Conservation (phyloP, 2,329 filamentous ascomycete genomes). For the Pseudogymnoascus sp. region DNA sequence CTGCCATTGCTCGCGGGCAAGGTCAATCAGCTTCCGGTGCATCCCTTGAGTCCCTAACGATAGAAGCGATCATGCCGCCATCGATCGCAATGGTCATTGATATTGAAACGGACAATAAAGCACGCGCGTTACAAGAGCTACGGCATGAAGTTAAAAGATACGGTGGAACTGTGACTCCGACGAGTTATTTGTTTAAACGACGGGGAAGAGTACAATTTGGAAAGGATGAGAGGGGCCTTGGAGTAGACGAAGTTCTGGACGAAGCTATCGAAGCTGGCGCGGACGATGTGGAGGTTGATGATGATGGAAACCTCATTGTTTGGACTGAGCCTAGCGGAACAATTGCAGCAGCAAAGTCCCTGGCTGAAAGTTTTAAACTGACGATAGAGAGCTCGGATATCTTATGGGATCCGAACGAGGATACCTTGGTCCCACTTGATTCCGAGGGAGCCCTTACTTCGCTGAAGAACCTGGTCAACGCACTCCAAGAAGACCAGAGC, state of each 20-base stretch:
- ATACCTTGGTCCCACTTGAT: slow-evolving; percentile 61
- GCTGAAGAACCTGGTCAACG: slow-evolving; percentile 52
- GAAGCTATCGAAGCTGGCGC: slow-evolving; percentile 79
- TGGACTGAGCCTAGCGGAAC: slow-evolving; percentile 61
- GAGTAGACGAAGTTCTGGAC: slow-evolving; percentile 66
- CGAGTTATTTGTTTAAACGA: slow-evolving; percentile 77
- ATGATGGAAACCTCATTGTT: slow-evolving; percentile 62
- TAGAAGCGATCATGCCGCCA: slow-evolving; percentile 74
- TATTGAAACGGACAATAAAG: slow-evolving; percentile 75
- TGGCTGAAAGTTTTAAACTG: slow-evolving; percentile 57
- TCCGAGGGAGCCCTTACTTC: slow-evolving; percentile 46
- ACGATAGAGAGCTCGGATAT: slow-evolving; percentile 70
- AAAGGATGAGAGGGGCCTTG: slow-evolving; percentile 40
- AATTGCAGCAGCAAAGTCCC: slow-evolving; percentile 52
- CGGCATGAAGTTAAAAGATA: slow-evolving; percentile 61
- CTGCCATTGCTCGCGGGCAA: slow-evolving; percentile 80
- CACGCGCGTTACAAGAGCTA: slow-evolving; percentile 65
- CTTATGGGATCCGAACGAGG: slow-evolving; percentile 75
- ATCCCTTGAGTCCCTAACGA: slow-evolving; percentile 65
- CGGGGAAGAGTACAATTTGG: slow-evolving; percentile 68
- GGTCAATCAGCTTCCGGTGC: slow-evolving; percentile 69
- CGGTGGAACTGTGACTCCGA: slow-evolving; percentile 63
- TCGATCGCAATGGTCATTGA: slow-evolving; percentile 76
- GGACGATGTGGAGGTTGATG: slow-evolving; percentile 61
- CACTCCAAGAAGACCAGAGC: slow-evolving; percentile 58